Conservation (phyloP, 441 rosid genomes). For the Pelargonium myrrhifolium region DNA sequence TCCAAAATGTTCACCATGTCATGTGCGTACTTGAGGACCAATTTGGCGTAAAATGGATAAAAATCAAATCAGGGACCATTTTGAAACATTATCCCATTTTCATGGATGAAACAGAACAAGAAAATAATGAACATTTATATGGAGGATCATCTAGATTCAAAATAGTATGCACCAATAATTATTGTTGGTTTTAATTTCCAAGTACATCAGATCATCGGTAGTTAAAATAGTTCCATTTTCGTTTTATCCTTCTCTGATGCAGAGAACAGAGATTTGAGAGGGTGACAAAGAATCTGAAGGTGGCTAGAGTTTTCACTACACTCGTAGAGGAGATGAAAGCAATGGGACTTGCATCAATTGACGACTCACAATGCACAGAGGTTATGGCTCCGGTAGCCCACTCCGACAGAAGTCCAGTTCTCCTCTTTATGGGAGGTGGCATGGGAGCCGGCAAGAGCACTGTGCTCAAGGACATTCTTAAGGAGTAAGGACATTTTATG, state of each 20-base stretch:
- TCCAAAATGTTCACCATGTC: no score
- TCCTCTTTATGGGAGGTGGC: constrained; percentile 91
- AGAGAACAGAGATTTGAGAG: constrained; percentile 77
- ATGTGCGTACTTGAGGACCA: no score
- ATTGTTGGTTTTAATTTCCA: background rate
- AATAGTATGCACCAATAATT: background rate
- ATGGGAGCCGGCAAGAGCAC: constrained; percentile 99
- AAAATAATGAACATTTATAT: no score
- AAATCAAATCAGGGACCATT: no score
- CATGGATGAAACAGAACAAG: no score
- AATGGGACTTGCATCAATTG: constrained; percentile 23
- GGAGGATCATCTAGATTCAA: no score
- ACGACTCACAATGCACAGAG: constrained; percentile 37
- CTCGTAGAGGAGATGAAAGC: constrained; percentile 73
- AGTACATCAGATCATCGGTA: background rate
- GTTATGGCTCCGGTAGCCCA: constrained; percentile 75
- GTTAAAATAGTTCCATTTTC: background rate
- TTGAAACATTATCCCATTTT: no score
- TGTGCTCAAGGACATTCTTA: constrained; percentile 63
- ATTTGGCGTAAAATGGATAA: no score
- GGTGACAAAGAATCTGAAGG: constrained; percentile 49
- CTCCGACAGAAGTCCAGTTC: constrained; percentile 67
- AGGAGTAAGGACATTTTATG: constrained; percentile 37
- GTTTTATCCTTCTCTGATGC: background rate
- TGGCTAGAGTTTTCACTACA: constrained; percentile 54